phyloP scores from a whole-genome alignment of 805 yeast genomes.

The Kuraishia capsulata region DNA sequence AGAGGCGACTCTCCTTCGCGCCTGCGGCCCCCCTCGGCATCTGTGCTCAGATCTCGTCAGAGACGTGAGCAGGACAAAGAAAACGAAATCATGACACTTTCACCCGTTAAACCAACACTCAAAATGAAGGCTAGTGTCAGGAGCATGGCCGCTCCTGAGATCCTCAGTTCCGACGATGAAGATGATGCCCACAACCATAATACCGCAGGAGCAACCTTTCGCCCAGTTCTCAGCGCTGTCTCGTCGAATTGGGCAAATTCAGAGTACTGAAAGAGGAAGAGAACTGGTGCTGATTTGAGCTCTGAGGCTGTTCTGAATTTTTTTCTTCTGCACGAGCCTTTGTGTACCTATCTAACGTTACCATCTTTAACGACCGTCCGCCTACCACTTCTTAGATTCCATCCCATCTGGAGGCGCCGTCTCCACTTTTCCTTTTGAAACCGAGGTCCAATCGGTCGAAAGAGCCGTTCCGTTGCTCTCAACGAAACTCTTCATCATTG shows the following conservation, averaged over 20 bases:
- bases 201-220: no score
- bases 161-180: not conserved
- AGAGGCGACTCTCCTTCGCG: not conserved
- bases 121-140: not conserved
- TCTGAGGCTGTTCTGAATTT: no score
- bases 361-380: no score
- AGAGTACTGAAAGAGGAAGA: no score
- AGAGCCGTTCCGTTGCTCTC: slow-evolving; percentile 92
- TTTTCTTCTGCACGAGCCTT: no score
- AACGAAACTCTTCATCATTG: slow-evolving; percentile 94
- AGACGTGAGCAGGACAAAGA: not conserved
- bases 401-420: slow-evolving; percentile 70
- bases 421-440: slow-evolving; percentile 53
- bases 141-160: not conserved
- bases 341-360: no score
- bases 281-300: no score
- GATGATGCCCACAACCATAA: no score
- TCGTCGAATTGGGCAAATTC: no score
- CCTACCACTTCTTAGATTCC: slow-evolving; percentile 49
- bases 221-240: no score
- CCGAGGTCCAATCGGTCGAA: slow-evolving; percentile 92
- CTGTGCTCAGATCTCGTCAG: not conserved
- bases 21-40: not conserved
- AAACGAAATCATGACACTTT: not conserved
- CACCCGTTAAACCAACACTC: not conserved